These are phyloP conservation scores for Diospyros kaki DNA, from an alignment of 148 eudicot species.

Conservation along the genomic window DNA sequence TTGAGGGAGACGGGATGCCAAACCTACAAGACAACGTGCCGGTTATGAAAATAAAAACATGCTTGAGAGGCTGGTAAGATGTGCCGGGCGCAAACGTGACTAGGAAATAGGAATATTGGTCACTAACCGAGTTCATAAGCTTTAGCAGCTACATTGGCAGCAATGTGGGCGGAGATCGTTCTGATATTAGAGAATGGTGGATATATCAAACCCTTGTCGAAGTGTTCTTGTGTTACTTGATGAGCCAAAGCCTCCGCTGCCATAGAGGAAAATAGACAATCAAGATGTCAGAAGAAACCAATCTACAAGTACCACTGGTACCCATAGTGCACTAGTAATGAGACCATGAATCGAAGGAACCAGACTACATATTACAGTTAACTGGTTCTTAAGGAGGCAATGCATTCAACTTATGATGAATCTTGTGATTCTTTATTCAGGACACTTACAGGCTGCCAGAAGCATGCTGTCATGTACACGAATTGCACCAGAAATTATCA, in stretches of 20 bases:
- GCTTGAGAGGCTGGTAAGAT: background rate
- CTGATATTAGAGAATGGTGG: slow-evolving; percentile 76
- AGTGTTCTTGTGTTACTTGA: slow-evolving; percentile 72
- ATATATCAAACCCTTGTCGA: slow-evolving; percentile 70
- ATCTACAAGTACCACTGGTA: too few relatives aligned
- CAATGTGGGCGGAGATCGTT: slow-evolving; percentile 81
- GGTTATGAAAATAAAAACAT: background rate
- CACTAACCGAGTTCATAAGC: slow-evolving; percentile 79
- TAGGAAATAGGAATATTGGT: background rate
- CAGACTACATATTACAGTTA: background rate
- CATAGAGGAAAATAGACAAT: background rate
- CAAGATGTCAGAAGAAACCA: too few relatives aligned
- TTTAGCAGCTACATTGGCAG: slow-evolving; percentile 90
- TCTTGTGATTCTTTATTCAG: background rate
- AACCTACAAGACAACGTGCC: slow-evolving; percentile 34
- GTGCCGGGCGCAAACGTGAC: background rate
- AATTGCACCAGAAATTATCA: slow-evolving; percentile 92
- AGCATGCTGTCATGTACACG: slow-evolving; percentile 88
- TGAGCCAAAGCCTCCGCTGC: slow-evolving; percentile 92
- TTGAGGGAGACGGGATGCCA: slow-evolving; percentile 70
- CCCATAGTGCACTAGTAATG: too few relatives aligned
- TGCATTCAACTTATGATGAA: background rate
- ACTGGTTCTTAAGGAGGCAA: background rate
- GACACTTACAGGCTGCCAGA: slow-evolving; percentile 76
- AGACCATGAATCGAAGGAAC: background rate